Evolutionary conservation across 169 alveolate genomes (phyloP).

Genomic region (Neospora caninum): DNA sequence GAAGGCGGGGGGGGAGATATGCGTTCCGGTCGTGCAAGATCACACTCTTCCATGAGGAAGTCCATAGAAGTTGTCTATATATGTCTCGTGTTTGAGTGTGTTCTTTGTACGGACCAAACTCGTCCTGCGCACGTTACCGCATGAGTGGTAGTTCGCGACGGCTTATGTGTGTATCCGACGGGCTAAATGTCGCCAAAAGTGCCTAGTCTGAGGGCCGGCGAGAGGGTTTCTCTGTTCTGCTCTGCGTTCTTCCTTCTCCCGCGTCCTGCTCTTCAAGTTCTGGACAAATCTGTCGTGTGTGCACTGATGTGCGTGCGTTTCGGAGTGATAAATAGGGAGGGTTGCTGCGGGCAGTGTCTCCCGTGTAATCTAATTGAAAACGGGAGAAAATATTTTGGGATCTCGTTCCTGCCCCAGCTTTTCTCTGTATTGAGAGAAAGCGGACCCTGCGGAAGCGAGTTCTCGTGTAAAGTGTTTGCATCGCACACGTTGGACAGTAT

Average conservation of each 20-base stretch:
- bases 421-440: neutral
- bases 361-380: neutral
- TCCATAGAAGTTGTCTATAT: neutral
- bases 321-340: neutral
- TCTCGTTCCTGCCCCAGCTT: neutral
- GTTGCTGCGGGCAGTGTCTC: constrained; percentile 11
- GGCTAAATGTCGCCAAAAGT: neutral
- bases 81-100: neutral
- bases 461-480: neutral
- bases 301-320: neutral
- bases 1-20: neutral
- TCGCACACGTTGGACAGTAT: neutral
- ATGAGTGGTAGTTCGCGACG: neutral
- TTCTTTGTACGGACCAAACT: neutral
- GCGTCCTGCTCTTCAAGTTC: neutral
- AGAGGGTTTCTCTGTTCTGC: neutral
- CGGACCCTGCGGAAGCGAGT: neutral
- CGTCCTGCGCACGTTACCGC: neutral
- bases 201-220: neutral
- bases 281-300: neutral
- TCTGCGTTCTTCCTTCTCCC: neutral
- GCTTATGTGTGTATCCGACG: neutral
- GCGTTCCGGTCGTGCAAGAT: neutral
- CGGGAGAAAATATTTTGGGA: neutral
- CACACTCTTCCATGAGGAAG: neutral